Evolutionary conservation across 2,329 filamentous ascomycete genomes (phyloP).

Genomic region (Dactylonectria macrodidyma): DNA sequence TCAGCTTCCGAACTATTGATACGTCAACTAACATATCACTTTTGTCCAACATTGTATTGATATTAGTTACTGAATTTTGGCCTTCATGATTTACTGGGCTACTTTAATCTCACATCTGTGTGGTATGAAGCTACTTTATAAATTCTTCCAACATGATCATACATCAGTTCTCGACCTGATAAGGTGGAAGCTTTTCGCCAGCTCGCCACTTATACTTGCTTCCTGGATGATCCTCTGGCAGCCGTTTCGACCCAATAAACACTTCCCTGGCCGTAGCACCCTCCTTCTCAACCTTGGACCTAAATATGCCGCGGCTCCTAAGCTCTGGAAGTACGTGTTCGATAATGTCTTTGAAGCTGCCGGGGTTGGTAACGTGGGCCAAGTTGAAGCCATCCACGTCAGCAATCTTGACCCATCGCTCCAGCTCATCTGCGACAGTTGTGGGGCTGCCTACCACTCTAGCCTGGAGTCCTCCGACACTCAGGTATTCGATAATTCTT

Average conservation of each 20-base stretch:
- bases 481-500: slow-evolving; percentile 68
- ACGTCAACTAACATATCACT: no score
- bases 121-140: no score
- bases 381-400: slow-evolving; percentile 59
- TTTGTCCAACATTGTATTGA: no score
- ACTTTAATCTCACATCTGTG: no score
- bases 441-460: slow-evolving; percentile 32
- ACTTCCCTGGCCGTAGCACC: slow-evolving; percentile 69
- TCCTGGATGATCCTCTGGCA: slow-evolving; percentile 72
- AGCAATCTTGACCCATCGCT: slow-evolving; percentile 59
- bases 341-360: slow-evolving; percentile 50
- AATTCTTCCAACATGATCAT: no score
- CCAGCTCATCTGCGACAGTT: slow-evolving; percentile 59
- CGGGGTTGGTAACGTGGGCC: slow-evolving; percentile 58
- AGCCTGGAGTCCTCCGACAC: slow-evolving; percentile 58
- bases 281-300: slow-evolving; percentile 44
- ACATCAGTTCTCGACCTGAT: slow-evolving; percentile 9
- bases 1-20: no score
- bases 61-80: no score
- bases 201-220: slow-evolving; percentile 67
- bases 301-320: slow-evolving; percentile 45
- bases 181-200: slow-evolving; percentile 8
- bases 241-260: slow-evolving; percentile 68
- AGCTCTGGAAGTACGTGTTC: slow-evolving; percentile 47
- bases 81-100: no score